Evolutionary conservation across 2,329 filamentous ascomycete genomes (phyloP).

Genomic region (Stagonosporopsis tanaceti): DNA sequence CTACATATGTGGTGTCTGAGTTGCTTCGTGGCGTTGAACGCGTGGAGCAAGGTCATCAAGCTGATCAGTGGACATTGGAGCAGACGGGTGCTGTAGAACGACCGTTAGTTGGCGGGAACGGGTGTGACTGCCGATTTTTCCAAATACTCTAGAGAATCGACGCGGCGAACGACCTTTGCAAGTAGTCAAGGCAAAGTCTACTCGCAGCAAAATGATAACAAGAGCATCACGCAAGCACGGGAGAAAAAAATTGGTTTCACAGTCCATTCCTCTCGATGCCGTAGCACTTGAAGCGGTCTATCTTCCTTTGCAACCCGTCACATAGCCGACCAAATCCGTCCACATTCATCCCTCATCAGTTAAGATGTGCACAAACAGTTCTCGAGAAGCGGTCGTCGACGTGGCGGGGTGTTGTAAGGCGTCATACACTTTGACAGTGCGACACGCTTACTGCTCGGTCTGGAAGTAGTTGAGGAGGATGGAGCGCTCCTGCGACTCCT

Average conservation of each 20-base stretch:
- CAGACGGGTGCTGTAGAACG: too few relatives aligned
- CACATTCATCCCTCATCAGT: constrained; percentile 14
- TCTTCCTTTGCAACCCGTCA: constrained; percentile 18
- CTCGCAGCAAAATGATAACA: background rate
- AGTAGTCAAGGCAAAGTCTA: background rate
- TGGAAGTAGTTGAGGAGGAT: constrained; percentile 99
- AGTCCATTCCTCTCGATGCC: constrained; percentile 20
- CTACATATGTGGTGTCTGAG: background rate
- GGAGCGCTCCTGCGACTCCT: constrained; percentile 98
- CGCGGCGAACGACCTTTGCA: background rate
- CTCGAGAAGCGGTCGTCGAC: constrained; percentile 9
- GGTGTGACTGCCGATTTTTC: too few relatives aligned
- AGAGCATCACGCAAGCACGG: background rate
- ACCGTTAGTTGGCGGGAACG: too few relatives aligned
- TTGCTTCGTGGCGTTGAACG: background rate
- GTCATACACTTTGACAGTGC: constrained; percentile 13
- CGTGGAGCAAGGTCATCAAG: background rate
- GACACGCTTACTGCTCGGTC: constrained; percentile 67
- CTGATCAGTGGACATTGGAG: too few relatives aligned
- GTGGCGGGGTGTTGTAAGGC: constrained; percentile 9
- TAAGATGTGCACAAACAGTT: constrained; percentile 15
- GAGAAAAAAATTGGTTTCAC: constrained; percentile 13
- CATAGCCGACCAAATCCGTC: constrained; percentile 1
- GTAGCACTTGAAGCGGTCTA: constrained; percentile 14
- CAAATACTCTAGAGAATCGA: too few relatives aligned